These are phyloP conservation scores for Pisolithus microcarpus DNA, from an alignment of 768 basidiomycete genomes.

Conservation along the genomic window DNA sequence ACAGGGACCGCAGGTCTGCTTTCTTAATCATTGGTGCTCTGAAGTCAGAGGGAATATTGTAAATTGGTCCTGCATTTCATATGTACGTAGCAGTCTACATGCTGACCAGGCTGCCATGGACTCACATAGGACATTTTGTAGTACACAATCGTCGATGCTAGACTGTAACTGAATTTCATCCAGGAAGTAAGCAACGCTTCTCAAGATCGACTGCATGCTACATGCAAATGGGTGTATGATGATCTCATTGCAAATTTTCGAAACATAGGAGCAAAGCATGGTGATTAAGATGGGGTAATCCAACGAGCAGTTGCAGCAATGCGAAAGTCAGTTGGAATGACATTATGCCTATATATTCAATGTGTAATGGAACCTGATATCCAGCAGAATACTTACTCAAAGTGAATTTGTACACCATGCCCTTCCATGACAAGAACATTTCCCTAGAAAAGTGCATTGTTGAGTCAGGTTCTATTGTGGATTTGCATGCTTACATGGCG, in stretches of 20 bases:
- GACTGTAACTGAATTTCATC: too few species aligned
- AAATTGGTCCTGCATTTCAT: conserved; percentile 9
- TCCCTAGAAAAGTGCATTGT: conserved; percentile 39
- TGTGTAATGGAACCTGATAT: conserved; percentile 1
- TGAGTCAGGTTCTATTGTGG: not conserved
- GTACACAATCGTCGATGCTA: too few species aligned
- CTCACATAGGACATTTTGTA: too few species aligned
- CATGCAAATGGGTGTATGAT: too few species aligned
- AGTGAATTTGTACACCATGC: conserved; percentile 53
- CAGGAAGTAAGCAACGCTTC: too few species aligned
- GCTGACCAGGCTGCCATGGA: too few species aligned
- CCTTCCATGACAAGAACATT: conserved; percentile 79
- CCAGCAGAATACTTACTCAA: conserved; percentile 46
- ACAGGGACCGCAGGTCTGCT: conserved; percentile 73
- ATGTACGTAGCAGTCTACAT: too few species aligned
- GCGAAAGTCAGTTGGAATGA: conserved; percentile 65
- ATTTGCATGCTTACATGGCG: conserved; percentile 47
- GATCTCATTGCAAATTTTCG: too few species aligned
- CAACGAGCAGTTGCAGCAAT: conserved; percentile 74
- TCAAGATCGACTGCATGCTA: too few species aligned
- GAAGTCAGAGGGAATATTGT: conserved; percentile 63
- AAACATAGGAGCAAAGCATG: too few species aligned
- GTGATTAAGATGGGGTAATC: conserved; percentile 30
- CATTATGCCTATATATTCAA: conserved; percentile 53
- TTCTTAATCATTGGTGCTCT: conserved; percentile 74